Conservation (phyloP, 1,284 basidiomycete genomes). For the Agaricales sp. region DNA sequence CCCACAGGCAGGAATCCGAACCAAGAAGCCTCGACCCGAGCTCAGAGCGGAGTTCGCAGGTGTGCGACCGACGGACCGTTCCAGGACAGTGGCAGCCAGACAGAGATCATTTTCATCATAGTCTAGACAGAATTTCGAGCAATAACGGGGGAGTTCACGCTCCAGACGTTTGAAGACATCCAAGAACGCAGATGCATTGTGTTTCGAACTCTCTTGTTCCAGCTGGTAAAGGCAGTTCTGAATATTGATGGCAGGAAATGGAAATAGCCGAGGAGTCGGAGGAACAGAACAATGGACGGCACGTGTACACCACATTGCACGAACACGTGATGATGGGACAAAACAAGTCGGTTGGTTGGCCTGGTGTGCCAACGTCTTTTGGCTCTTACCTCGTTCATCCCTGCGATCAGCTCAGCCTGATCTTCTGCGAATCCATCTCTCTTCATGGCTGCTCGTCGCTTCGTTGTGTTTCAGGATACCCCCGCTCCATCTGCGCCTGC, state of each 20-base stretch:
- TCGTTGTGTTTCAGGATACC: constrained; percentile 57
- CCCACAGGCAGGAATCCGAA: not conserved
- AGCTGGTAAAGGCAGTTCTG: not conserved
- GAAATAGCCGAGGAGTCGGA: not conserved
- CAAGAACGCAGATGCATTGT: not conserved
- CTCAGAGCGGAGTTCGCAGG: not conserved
- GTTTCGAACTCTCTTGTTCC: not conserved
- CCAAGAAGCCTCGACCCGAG: not conserved
- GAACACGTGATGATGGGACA: not conserved
- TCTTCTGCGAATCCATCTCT: constrained; percentile 9
- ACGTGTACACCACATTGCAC: not conserved
- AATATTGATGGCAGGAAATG: not conserved
- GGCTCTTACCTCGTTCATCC: constrained; percentile 6
- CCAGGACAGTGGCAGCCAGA: too few species aligned
- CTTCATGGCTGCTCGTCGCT: constrained; percentile 43
- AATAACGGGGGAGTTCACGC: not conserved
- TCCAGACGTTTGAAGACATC: not conserved
- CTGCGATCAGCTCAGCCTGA: constrained; percentile 7
- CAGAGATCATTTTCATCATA: too few species aligned
- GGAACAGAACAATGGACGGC: not conserved
- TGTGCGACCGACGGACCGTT: too few species aligned
- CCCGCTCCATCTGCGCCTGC: constrained; percentile 15
- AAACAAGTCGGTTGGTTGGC: not conserved
- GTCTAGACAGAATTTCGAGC: too few species aligned
- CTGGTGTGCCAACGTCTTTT: not conserved